A percentile compares a stretch with the other conserved stretches of the same genome.
Evolutionary conservation across 2,329 filamentous ascomycete species (phyloP).

Genomic region (Penicillium concentricum): DNA sequence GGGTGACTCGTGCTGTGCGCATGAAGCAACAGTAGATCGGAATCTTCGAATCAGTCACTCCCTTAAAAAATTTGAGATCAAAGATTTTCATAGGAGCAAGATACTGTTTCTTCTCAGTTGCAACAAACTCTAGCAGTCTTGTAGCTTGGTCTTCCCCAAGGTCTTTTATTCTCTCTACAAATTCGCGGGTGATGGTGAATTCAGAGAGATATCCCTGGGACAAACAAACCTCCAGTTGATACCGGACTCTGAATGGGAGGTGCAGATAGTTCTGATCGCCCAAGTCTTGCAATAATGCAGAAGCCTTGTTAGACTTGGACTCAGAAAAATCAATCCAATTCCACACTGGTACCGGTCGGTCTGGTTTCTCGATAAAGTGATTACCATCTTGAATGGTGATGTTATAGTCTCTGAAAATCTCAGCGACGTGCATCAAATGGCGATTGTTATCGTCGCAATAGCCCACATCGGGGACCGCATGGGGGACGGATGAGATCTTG

Average conservation of each 20-base stretch:
- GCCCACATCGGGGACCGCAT: background rate
- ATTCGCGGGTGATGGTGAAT: conserved; percentile 66
- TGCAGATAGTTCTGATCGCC: conserved; percentile 35
- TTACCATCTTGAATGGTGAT: conserved; percentile 52
- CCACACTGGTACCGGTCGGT: conserved; percentile 35
- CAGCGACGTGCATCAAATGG: conserved; percentile 46
- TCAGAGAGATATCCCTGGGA: conserved; percentile 76
- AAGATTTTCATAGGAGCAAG: conserved; percentile 75
- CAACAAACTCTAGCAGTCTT: conserved; percentile 71
- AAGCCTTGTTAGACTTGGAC: conserved; percentile 25
- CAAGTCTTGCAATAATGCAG: conserved; percentile 36
- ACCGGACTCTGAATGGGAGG: conserved; percentile 72
- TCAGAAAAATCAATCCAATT: conserved; percentile 40
- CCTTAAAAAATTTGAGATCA: conserved; percentile 45
- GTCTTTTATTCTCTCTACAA: conserved; percentile 61
- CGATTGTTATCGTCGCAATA: conserved; percentile 17
- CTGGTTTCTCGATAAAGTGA: conserved; percentile 41
- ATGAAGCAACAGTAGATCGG: conserved; percentile 73
- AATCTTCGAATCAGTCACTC: conserved; percentile 53
- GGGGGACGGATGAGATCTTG: conserved; percentile 48
- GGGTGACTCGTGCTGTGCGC: conserved; percentile 76
- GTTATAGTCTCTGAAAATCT: conserved; percentile 70
- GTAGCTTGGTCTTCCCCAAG: conserved; percentile 57
- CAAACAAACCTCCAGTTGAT: conserved; percentile 92
- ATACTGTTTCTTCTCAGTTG: conserved; percentile 61